Conservation (phyloP, 441 rosid genomes). For the Pelargonium cotyledonis region DNA sequence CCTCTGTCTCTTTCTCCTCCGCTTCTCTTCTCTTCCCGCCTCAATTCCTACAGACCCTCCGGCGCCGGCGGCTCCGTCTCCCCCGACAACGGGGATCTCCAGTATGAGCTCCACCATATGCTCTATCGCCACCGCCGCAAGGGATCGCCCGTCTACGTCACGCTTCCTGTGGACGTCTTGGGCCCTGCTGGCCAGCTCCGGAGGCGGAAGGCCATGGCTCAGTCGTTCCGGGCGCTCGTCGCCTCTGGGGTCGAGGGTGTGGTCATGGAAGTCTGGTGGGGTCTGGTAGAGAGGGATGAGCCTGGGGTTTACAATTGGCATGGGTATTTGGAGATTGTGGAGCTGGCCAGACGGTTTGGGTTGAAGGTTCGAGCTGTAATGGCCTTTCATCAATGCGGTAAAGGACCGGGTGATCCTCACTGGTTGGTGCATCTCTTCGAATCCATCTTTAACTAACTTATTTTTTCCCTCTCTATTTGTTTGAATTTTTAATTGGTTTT, state of each 20-base stretch:
- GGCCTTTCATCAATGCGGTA: constrained; percentile 41
- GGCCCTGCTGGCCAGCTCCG: constrained; percentile 23
- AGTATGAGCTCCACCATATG: not conserved
- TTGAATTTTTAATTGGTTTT: not conserved
- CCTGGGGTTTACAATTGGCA: constrained; percentile 76
- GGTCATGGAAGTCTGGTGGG: constrained; percentile 99
- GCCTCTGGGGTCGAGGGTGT: constrained; percentile 57
- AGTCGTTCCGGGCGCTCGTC: constrained; percentile 34
- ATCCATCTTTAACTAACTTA: not conserved
- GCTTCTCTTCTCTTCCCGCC: not conserved
- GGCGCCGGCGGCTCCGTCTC: constrained; percentile 16
- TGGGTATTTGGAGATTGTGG: constrained; percentile 34
- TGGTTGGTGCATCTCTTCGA: constrained; percentile 24
- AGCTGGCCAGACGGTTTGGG: constrained; percentile 30
- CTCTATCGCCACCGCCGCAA: constrained; percentile 9
- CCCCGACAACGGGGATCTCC: constrained; percentile 11
- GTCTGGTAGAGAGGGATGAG: constrained; percentile 78
- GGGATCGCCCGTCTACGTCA: constrained; percentile 40
- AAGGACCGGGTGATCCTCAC: constrained; percentile 33
- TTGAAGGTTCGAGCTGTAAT: constrained; percentile 41
- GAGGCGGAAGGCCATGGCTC: constrained; percentile 29
- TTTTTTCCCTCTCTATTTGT: not conserved
- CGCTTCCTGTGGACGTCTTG: constrained; percentile 33
- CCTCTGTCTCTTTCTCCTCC: not conserved
- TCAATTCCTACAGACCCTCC: constrained; percentile 12